Percentiles rank a stretch among this genome's conserved stretches.
Conservation (phyloP, 768 basidiomycete genomes). For the Mycena venus region DNA sequence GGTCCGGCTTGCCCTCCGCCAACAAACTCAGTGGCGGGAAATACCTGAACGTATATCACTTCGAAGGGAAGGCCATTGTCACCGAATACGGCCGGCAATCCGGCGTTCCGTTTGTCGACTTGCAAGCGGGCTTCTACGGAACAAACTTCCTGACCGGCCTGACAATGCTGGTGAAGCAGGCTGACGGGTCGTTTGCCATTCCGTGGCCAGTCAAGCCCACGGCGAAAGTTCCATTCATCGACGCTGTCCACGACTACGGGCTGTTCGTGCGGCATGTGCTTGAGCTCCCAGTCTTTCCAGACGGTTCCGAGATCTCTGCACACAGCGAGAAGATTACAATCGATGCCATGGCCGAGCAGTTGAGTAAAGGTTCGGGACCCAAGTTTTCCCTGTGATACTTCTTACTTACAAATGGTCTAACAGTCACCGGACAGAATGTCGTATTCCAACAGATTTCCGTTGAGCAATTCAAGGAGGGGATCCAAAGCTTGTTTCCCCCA, state of each 20-base stretch:
- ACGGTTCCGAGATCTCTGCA: not conserved
- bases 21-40: slow-evolving; percentile 11
- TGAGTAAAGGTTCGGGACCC: not conserved
- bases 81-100: slow-evolving; percentile 13
- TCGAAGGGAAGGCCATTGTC: slow-evolving; percentile 6
- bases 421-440: not conserved
- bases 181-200: not conserved
- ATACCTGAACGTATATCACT: not conserved
- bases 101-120: slow-evolving; percentile 23
- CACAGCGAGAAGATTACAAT: not conserved
- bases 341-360: not conserved
- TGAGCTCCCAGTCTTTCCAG: slow-evolving; percentile 3
- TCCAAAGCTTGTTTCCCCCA: not conserved
- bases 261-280: slow-evolving; percentile 15
- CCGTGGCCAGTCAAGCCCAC: not conserved
- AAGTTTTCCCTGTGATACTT: not conserved
- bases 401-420: not conserved
- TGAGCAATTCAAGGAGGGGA: not conserved
- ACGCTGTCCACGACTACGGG: slow-evolving; percentile 8
- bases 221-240: slow-evolving; percentile 1
- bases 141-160: not conserved
- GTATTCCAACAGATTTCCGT: not conserved
- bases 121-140: slow-evolving; percentile 19
- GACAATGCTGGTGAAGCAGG: not conserved
- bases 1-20: slow-evolving; percentile 13